Evolutionary conservation across 2,329 filamentous ascomycete species (phyloP).

Genomic region (Aspergillus neoniger): DNA sequence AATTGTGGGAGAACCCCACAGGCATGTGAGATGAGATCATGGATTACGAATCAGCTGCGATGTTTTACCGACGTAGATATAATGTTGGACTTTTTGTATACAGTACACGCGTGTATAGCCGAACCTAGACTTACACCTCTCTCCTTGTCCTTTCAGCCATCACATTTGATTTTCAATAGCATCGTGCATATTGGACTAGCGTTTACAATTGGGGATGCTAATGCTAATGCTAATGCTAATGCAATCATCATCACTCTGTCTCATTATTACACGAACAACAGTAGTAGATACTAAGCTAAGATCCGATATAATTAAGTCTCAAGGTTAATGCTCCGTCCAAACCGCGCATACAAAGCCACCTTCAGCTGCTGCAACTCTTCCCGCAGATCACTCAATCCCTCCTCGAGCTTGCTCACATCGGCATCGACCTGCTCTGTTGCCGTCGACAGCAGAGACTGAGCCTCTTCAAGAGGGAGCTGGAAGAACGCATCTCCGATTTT

Average conservation of each 20-base stretch:
- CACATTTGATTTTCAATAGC: no score
- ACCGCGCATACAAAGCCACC: constrained; percentile 88
- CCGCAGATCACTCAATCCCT: constrained; percentile 70
- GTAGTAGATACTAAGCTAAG: not conserved
- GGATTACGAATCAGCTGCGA: constrained; percentile 22
- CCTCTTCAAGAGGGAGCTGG: constrained; percentile 77
- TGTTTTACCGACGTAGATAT: not conserved
- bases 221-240: no score
- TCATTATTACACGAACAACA: no score
- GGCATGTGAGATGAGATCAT: constrained; percentile 14
- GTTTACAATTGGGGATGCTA: no score
- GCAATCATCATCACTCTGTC: no score
- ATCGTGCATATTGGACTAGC: no score
- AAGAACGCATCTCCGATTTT: constrained; percentile 97
- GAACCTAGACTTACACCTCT: not conserved
- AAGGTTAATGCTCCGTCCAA: constrained; percentile 95
- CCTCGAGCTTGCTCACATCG: constrained; percentile 74
- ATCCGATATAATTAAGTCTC: constrained; percentile 64
- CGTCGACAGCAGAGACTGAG: constrained; percentile 77
- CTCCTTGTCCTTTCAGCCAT: not conserved
- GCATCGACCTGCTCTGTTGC: constrained; percentile 74
- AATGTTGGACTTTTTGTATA: constrained; percentile 1
- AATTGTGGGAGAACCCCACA: not conserved
- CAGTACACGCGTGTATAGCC: constrained; percentile 1
- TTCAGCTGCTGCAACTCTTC: constrained; percentile 91